These are phyloP conservation scores for Phoenix dactylifera DNA, from an alignment of 176 grass and related monocot genomes.

Conservation along the genomic window DNA sequence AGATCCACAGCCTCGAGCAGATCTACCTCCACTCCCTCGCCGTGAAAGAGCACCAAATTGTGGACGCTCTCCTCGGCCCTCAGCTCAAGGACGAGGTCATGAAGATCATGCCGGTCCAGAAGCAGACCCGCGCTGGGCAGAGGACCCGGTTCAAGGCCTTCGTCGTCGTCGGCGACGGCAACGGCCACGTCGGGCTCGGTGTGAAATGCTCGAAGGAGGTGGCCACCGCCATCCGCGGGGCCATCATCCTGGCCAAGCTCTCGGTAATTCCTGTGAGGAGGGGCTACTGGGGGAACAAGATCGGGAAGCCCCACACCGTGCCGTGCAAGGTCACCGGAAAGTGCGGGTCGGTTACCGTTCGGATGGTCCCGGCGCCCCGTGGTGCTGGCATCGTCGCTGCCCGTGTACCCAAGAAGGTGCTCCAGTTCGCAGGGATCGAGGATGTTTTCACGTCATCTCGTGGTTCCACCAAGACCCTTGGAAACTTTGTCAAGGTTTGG, in stretches of 20 bases:
- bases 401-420: conserved; percentile 76
- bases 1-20: conserved; percentile 48
- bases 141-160: conserved; percentile 88
- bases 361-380: conserved; percentile 76
- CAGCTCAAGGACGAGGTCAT: conserved; percentile 90
- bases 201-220: conserved; percentile 96
- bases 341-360: conserved; percentile 71
- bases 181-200: conserved; percentile 77
- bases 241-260: conserved; percentile 84
- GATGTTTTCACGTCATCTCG: conserved; percentile 73
- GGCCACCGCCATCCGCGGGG: conserved; percentile 78
- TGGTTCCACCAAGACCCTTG: conserved; percentile 70
- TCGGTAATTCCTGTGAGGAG: conserved; percentile 64
- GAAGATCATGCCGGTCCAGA: conserved; percentile 87
- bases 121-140: conserved; percentile 90
- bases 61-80: conserved; percentile 34
- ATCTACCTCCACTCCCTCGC: conserved; percentile 85
- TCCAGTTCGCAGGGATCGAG: conserved; percentile 72
- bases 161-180: conserved; percentile 70
- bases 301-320: conserved; percentile 63
- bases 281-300: conserved; percentile 94
- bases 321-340: conserved; percentile 92
- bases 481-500: conserved; percentile 82
- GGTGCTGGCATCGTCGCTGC: conserved; percentile 62
- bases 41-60: conserved; percentile 88